phyloP scores from a whole-genome alignment of 352 stramenopile species.

The Globisporangium apiculatum region DNA sequence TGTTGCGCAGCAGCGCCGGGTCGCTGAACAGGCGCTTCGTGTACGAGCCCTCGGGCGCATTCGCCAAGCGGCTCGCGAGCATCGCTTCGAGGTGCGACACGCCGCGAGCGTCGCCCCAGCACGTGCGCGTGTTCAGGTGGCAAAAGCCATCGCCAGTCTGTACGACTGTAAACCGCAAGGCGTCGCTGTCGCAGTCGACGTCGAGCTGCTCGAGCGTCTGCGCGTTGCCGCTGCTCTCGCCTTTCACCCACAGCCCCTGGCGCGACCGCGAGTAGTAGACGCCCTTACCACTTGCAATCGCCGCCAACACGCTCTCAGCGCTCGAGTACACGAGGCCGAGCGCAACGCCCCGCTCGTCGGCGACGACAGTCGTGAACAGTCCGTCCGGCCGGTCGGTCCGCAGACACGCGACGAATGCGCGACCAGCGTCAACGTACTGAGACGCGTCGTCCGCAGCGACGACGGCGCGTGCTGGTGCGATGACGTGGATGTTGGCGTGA shows the following conservation, averaged over 20 bases:
- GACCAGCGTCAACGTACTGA: constrained; percentile 26
- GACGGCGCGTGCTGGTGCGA: constrained; percentile 22
- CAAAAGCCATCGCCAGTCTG: constrained; percentile 78
- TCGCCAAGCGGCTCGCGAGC: constrained; percentile 75
- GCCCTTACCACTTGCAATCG: constrained; percentile 81
- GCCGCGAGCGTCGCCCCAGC: constrained; percentile 87
- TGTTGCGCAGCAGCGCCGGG: constrained; percentile 88
- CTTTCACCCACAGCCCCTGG: constrained; percentile 91
- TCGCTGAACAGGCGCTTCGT: constrained; percentile 96
- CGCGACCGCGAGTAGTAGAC: constrained; percentile 95
- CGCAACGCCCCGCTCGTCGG: constrained; percentile 82
- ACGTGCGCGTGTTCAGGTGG: constrained; percentile 90
- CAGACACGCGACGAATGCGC: constrained; percentile 71
- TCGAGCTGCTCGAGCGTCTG: constrained; percentile 92
- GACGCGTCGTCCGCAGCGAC: constrained; percentile 14
- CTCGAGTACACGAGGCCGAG: constrained; percentile 94
- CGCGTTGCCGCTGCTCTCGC: constrained; percentile 92
- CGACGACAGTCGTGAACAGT: constrained; percentile 93
- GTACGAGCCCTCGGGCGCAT: constrained; percentile 92
- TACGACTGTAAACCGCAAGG: constrained; percentile 91
- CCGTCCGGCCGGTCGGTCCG: constrained; percentile 87
- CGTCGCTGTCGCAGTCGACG: constrained; percentile 95
- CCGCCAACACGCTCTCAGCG: constrained; percentile 86
- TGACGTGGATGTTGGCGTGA: constrained; percentile 50
- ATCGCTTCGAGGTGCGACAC: constrained; percentile 88